Evolutionary conservation across 2,329 filamentous ascomycete species (phyloP).

Genomic region (Dothideomycetes sp.): DNA sequence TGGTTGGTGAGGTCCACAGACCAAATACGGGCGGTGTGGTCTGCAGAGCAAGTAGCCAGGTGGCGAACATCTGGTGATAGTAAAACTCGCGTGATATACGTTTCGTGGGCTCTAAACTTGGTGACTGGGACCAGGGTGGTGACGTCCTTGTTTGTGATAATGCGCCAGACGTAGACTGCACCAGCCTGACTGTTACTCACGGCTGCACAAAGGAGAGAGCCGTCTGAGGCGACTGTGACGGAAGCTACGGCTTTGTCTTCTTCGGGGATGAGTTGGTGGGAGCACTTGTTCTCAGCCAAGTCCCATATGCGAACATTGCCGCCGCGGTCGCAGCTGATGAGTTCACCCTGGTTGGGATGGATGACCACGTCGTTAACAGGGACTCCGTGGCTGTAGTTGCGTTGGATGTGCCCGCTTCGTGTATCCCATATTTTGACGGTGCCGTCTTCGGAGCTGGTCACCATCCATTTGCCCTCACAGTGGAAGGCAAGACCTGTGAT

Average conservation of each 20-base stretch:
- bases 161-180: constrained; percentile 94
- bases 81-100: constrained; percentile 85
- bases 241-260: constrained; percentile 89
- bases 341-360: constrained; percentile 94
- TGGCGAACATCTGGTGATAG: constrained; percentile 90
- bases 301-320: constrained; percentile 96
- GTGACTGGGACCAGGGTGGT: constrained; percentile 80
- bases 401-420: constrained; percentile 70
- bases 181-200: constrained; percentile 75
- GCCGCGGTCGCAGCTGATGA: constrained; percentile 88
- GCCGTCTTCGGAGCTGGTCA: constrained; percentile 91
- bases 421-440: constrained; percentile 98
- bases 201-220: constrained; percentile 72
- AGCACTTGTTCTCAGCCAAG: constrained; percentile 91
- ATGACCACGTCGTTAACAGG: constrained; percentile 98
- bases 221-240: constrained; percentile 91
- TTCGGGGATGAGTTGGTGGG: constrained; percentile 89
- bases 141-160: constrained; percentile 70
- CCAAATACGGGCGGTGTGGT: constrained; percentile 96
- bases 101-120: constrained; percentile 80
- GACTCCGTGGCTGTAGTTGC: constrained; percentile 82
- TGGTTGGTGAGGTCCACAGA: constrained; percentile 55
- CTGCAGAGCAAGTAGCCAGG: constrained; percentile 83
- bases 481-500: constrained; percentile 96
- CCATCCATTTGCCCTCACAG: constrained; percentile 99